Conservation (phyloP, 805 yeast species). For the Yarrowia hollandica region DNA sequence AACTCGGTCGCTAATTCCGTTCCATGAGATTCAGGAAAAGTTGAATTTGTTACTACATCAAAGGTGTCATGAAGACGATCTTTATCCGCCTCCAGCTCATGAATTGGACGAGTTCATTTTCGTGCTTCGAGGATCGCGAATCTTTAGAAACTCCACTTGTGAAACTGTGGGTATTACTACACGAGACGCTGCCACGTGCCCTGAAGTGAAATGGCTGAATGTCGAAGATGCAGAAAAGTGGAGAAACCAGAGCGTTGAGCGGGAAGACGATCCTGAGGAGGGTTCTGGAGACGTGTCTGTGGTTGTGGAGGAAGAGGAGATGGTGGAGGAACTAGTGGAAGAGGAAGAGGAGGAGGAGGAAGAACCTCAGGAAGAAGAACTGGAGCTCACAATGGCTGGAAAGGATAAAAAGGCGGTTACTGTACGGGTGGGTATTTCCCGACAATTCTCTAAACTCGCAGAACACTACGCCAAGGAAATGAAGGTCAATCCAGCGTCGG, state of each 20-base stretch:
- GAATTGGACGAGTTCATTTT: background rate
- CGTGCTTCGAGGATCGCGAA: background rate
- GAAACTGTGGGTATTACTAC: background rate
- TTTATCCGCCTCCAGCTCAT: background rate
- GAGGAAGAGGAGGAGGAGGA: background rate
- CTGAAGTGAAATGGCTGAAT: slow-evolving; percentile 11
- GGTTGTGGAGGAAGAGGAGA: background rate
- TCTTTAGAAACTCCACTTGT: slow-evolving; percentile 1
- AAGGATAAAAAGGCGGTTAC: background rate
- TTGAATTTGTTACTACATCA: background rate
- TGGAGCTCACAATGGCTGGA: slow-evolving; percentile 7
- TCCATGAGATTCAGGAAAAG: slow-evolving; percentile 5
- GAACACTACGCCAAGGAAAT: slow-evolving; percentile 3
- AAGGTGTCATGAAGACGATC: background rate
- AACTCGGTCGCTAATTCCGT: background rate
- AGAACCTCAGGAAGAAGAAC: background rate
- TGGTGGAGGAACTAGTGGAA: background rate
- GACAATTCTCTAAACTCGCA: background rate
- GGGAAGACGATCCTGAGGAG: no score
- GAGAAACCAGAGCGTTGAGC: no score
- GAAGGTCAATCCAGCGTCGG: background rate
- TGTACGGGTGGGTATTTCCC: background rate
- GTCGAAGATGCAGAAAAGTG: background rate
- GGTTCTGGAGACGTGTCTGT: no score
- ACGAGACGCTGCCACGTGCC: background rate